A percentile compares a stretch with the other conserved stretches of the same genome.
Evolutionary conservation across 2,329 filamentous ascomycete species (phyloP).

Genomic region (Orbilia javanica): DNA sequence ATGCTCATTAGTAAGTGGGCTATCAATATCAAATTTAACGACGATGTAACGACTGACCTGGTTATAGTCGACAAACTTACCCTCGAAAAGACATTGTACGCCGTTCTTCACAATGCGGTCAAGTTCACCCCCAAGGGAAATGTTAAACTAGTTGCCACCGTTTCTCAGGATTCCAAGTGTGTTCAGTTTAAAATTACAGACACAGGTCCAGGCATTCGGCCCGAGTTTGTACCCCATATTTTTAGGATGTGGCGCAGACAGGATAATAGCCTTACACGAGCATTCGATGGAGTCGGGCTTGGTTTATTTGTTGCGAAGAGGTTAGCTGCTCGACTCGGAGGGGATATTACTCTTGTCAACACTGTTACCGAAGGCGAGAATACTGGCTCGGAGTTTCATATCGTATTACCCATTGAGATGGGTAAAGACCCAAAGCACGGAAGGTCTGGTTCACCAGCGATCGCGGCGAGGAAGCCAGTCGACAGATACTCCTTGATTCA

Average conservation of each 20-base stretch:
- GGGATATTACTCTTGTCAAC: constrained; percentile 74
- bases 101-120: constrained; percentile 74
- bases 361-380: constrained; percentile 74
- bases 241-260: constrained; percentile 79
- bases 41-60: constrained; percentile 28
- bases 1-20: constrained; percentile 67
- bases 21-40: neutral
- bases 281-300: constrained; percentile 76
- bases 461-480: constrained; percentile 50
- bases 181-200: constrained; percentile 69
- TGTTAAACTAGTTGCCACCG: constrained; percentile 70
- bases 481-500: constrained; percentile 45
- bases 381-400: constrained; percentile 77
- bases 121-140: constrained; percentile 77
- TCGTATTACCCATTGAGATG: constrained; percentile 73
- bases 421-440: constrained; percentile 46
- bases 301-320: constrained; percentile 80
- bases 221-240: constrained; percentile 74
- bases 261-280: constrained; percentile 76
- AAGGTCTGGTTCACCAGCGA: constrained; percentile 51
- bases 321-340: constrained; percentile 76
- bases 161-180: constrained; percentile 57
- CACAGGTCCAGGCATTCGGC: constrained; percentile 77
- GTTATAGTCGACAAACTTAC: constrained; percentile 59
- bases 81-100: constrained; percentile 69